Evolutionary conservation across 768 basidiomycete genomes (phyloP).

Genomic region (Trametes meyenii): DNA sequence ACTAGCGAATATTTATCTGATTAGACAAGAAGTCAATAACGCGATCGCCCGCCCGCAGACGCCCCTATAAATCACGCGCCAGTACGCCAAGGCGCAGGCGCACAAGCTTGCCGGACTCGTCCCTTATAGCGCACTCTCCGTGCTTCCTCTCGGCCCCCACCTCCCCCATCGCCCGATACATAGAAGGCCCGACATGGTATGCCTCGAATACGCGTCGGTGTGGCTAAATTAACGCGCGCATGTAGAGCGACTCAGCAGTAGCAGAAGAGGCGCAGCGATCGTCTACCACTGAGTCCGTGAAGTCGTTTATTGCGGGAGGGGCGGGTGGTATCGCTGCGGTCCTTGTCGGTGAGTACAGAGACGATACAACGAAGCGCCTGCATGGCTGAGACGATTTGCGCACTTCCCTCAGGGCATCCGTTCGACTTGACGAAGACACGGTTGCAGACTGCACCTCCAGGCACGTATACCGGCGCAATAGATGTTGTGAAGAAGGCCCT

Average conservation of each 20-base stretch:
- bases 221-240: neutral
- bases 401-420: conserved; percentile 71
- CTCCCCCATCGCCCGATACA: neutral
- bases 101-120: conserved; percentile 15
- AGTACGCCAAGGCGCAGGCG: conserved; percentile 16
- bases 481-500: conserved; percentile 93
- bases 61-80: conserved; percentile 22
- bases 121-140: conserved; percentile 15
- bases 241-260: conserved; percentile 29
- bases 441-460: conserved; percentile 88
- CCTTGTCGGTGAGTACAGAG: conserved; percentile 72
- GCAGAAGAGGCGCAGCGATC: conserved; percentile 27
- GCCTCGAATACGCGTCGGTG: neutral
- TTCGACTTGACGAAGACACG: conserved; percentile 98
- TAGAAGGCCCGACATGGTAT: conserved; percentile 20
- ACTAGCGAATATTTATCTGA: neutral
- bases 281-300: conserved; percentile 49
- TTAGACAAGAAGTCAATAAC: neutral
- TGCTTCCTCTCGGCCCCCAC: neutral
- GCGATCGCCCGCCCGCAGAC: neutral
- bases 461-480: conserved; percentile 87
- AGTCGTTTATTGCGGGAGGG: conserved; percentile 93
- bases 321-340: conserved; percentile 89
- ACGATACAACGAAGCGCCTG: neutral
- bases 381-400: neutral